Evolutionary conservation across 257 asterid genomes (phyloP), one percentile per base, ranked within the genome.

Genomic region (Solanum appendiculatum): DNA sequence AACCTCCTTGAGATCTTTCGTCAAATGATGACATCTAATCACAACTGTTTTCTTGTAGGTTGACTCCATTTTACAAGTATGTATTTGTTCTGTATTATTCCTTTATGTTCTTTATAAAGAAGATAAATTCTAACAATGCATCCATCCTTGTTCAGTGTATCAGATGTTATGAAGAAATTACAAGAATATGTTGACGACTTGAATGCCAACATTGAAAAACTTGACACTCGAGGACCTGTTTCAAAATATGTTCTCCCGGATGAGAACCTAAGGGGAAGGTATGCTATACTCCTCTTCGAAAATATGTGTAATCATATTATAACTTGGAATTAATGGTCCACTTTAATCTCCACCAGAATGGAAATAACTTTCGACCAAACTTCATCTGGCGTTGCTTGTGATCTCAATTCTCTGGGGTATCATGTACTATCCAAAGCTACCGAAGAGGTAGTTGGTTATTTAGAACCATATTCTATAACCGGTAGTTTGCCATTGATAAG

Each of bases 61-160:
- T 96, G 94, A 97, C 99, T 90, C 99, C 99, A 42, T 97, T 97
- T 91, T 97, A 95, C 90, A 93, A 96, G 99, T 97, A 92, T 13
- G 85, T 84, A n/a, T n/a, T n/a, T n/a, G n/a, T n/a, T n/a, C n/a
- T n/a, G n/a, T n/a, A 9, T 27, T 78, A 27, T 27, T 69, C 16
- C 87, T 86, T 48, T 7, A 14, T 44, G n/a, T n/a, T n/a, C n/a
- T 51, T 51, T 16, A 51, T 51, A 51, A 51, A 51, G 23, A 51
- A 51, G 23, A 15, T 16, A 14, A 46, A 42, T 25, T 78, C 37
- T 78, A 44, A 78, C 63, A 78, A 78, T 27, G 64, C 84, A 27
- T 46, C 9, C n/a, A n/a, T n/a, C n/a, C 48, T 8, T 69, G 5
- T 91, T 70, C 95, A 97, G 99, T 92, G 97, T 97, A 34, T 77